These are phyloP conservation scores for Pulicaria dysenterica DNA, from an alignment of 129 eudicot species.

Conservation along the genomic window DNA sequence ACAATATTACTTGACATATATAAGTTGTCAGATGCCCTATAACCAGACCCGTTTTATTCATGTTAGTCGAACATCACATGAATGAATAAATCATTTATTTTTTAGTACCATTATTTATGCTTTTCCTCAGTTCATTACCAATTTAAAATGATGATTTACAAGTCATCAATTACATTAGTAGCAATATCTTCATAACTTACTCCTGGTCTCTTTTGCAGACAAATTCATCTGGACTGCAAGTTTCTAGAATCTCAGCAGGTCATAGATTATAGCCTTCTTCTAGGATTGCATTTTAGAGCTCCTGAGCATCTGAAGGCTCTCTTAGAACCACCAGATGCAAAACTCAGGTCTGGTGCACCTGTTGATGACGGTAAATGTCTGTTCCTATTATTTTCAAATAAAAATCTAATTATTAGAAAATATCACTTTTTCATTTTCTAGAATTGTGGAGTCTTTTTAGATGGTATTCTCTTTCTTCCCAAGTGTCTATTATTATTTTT, in stretches of 20 bases:
- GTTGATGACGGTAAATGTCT: slow-evolving; percentile 49
- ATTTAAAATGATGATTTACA: not conserved
- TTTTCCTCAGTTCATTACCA: not conserved
- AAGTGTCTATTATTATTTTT: too few relatives aligned
- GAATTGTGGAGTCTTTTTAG: too few relatives aligned
- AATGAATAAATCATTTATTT: too few relatives aligned
- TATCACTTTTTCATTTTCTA: too few relatives aligned
- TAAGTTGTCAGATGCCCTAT: too few relatives aligned
- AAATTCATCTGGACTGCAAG: slow-evolving; percentile 67
- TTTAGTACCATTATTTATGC: not conserved
- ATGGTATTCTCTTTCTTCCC: too few relatives aligned
- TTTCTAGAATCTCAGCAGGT: slow-evolving; percentile 80
- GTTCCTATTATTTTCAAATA: not conserved
- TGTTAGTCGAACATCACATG: too few relatives aligned
- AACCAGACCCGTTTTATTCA: too few relatives aligned
- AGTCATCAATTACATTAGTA: not conserved
- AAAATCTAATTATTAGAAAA: too few relatives aligned
- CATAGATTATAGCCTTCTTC: slow-evolving; percentile 93
- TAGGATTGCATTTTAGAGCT: slow-evolving; percentile 96
- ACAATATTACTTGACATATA: too few relatives aligned
- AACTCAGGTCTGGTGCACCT: slow-evolving; percentile 25
- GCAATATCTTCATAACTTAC: not conserved
- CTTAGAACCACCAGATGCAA: slow-evolving; percentile 65
- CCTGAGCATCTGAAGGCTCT: slow-evolving; percentile 85
- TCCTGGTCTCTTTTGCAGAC: slow-evolving; percentile 53